Percentiles rank a stretch among this genome's conserved stretches.
Evolutionary conservation across 345 rosid genomes (phyloP).

Genomic region (Aethionema arabicum): DNA sequence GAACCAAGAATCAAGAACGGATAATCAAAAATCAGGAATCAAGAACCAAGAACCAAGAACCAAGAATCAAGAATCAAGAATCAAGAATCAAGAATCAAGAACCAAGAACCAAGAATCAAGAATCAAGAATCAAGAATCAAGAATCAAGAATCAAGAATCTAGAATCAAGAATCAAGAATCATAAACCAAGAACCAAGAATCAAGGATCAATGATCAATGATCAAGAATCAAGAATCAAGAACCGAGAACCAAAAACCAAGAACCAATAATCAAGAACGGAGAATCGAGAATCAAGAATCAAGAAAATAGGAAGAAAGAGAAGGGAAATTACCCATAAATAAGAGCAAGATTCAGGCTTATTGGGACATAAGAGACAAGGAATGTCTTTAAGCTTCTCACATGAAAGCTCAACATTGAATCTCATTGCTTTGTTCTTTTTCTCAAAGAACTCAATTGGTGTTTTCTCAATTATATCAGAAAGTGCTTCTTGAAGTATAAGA

Average conservation of each 20-base stretch:
- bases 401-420: slow-evolving; percentile 41
- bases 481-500: slow-evolving; percentile 52
- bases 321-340: slow-evolving; percentile 43
- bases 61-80: no score
- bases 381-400: slow-evolving; percentile 45
- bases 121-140: no score
- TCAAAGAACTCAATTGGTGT: slow-evolving; percentile 52
- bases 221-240: no score
- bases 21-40: background rate
- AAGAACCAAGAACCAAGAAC: no score
- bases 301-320: no score
- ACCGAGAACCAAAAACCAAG: no score
- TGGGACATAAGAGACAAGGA: slow-evolving; percentile 46
- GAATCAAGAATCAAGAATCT: background rate
- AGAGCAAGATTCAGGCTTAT: slow-evolving; percentile 54
- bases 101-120: no score
- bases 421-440: slow-evolving; percentile 33
- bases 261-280: no score
- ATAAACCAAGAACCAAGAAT: no score
- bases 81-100: no score
- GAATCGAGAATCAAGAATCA: no score
- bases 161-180: background rate
- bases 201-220: no score
- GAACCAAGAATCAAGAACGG: background rate
- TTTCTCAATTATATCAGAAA: slow-evolving; percentile 52